Conservation (phyloP, 2,329 filamentous ascomycete genomes). For the Botrytis galanthina region DNA sequence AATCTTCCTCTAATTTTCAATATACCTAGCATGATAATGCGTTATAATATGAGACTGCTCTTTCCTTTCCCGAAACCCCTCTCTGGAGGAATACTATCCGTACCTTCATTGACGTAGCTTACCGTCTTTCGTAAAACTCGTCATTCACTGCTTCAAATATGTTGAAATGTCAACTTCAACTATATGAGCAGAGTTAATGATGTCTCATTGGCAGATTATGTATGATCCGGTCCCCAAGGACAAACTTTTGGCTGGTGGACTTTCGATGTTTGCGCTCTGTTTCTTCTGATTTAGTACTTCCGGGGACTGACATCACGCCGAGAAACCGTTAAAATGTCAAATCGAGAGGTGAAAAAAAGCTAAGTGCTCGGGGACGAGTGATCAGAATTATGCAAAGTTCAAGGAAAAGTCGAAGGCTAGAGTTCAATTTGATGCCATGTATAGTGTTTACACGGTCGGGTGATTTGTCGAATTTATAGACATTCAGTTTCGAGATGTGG, state of each 20-base stretch:
- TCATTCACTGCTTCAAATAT: neutral
- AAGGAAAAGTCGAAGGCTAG: neutral
- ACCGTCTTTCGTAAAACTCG: neutral
- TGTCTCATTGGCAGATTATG: too few species aligned
- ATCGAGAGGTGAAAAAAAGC: neutral
- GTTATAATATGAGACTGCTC: neutral
- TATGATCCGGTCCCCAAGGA: too few species aligned
- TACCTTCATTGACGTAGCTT: neutral
- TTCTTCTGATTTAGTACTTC: too few species aligned
- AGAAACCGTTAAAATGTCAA: too few species aligned
- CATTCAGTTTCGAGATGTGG: neutral
- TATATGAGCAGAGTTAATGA: too few species aligned
- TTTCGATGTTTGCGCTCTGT: too few species aligned
- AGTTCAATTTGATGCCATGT: neutral
- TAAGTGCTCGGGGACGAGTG: neutral
- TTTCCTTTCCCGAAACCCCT: neutral
- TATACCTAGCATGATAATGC: neutral
- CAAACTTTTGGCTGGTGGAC: too few species aligned
- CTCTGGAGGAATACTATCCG: too few species aligned
- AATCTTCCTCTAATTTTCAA: accelerated
- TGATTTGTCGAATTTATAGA: neutral
- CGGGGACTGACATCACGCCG: too few species aligned
- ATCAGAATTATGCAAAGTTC: neutral
- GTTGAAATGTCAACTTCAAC: neutral
- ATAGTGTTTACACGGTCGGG: neutral